Conservation (phyloP, 345 rosid genomes). For the Bretschneidera sinensis region DNA sequence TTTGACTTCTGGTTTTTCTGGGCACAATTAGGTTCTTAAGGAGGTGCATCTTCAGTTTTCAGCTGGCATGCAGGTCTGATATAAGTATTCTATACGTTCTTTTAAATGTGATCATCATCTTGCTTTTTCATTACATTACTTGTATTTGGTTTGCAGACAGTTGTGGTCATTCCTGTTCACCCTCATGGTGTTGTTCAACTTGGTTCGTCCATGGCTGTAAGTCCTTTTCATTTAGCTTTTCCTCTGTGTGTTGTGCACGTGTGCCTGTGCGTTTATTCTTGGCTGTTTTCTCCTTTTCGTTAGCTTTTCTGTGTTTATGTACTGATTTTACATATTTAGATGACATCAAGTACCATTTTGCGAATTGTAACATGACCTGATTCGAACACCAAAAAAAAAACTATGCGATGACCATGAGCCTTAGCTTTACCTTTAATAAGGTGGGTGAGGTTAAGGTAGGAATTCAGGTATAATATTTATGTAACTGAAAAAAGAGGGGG, state of each 20-base stretch:
- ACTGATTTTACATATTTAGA: not conserved
- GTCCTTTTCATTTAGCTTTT: constrained; percentile 20
- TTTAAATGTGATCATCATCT: not conserved
- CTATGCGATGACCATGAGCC: not conserved
- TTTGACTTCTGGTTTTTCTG: constrained; percentile 11
- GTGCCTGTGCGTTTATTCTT: not conserved
- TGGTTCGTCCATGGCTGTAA: constrained; percentile 74
- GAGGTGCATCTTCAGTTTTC: constrained; percentile 81
- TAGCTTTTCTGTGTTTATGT: not conserved
- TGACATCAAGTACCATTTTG: not conserved
- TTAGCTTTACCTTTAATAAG: not conserved
- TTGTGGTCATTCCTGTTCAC: constrained; percentile 74
- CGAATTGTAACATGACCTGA: not conserved
- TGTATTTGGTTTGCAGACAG: constrained; percentile 45
- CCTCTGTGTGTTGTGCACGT: not conserved
- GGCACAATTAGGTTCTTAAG: constrained; percentile 50
- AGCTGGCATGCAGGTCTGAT: constrained; percentile 83
- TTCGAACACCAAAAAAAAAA: no score
- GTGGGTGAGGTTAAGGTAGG: not conserved
- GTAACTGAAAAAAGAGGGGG: no score
- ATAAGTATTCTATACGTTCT: not conserved
- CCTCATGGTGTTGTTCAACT: constrained; percentile 92
- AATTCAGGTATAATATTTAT: no score
- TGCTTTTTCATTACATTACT: constrained; percentile 12
- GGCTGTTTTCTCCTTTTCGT: not conserved